These are phyloP conservation scores for Heritiera fomes DNA, from an alignment of 345 rosid genomes.

Conservation along the genomic window DNA sequence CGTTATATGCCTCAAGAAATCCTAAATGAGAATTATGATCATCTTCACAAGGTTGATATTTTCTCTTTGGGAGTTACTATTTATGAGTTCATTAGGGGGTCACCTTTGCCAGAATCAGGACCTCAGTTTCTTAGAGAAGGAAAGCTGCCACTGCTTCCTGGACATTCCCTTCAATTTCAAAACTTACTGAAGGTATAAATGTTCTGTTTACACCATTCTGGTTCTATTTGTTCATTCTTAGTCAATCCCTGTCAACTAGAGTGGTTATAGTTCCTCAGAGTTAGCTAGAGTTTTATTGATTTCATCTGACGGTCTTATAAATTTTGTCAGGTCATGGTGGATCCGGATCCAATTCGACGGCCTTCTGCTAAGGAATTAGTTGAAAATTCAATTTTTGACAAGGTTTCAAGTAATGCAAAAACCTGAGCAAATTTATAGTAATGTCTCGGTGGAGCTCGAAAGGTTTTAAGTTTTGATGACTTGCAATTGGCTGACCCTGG, in stretches of 20 bases:
- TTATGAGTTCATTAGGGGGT: slow-evolving; percentile 80
- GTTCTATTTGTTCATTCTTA: background rate
- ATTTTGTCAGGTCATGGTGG: slow-evolving; percentile 70
- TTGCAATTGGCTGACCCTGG: background rate
- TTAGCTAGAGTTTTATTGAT: slow-evolving; percentile 6
- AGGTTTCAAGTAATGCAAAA: slow-evolving; percentile 35
- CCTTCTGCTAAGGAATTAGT: slow-evolving; percentile 69
- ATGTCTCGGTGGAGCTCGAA: background rate
- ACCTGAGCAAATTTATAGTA: background rate
- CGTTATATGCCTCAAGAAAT: slow-evolving; percentile 99
- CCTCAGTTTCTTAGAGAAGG: slow-evolving; percentile 78
- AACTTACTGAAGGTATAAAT: slow-evolving; percentile 77
- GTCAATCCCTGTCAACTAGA: background rate
- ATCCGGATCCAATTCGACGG: slow-evolving; percentile 67
- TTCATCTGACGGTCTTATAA: slow-evolving; percentile 26
- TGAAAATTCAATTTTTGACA: slow-evolving; percentile 67
- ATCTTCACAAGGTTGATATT: slow-evolving; percentile 89
- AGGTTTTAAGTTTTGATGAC: background rate
- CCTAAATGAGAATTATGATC: slow-evolving; percentile 77
- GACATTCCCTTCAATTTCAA: slow-evolving; percentile 81
- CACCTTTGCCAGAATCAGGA: slow-evolving; percentile 75
- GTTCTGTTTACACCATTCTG: background rate
- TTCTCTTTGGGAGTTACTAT: slow-evolving; percentile 84
- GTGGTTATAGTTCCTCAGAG: background rate
- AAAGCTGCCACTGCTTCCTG: slow-evolving; percentile 85